Evolutionary conservation across 179 eudicot genomes (phyloP).

Genomic region (Heliamphora pulchella): DNA sequence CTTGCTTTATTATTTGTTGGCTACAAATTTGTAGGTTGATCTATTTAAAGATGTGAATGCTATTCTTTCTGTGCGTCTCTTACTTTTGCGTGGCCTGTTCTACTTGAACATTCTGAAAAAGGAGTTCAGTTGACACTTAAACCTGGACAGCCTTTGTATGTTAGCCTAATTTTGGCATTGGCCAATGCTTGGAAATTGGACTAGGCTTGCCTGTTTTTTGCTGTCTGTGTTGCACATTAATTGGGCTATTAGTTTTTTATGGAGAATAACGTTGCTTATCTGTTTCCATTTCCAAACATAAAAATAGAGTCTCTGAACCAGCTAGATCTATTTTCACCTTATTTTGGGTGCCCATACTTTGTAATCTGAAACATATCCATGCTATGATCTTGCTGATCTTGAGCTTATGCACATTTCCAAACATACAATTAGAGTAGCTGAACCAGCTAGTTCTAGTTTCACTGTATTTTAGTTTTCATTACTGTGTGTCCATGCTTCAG

Average conservation of each 20-base stretch:
- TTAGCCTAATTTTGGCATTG: neutral
- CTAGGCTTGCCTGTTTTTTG: neutral
- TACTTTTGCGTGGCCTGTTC: neutral
- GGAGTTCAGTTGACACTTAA: neutral
- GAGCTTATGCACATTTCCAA: slow-evolving; percentile 1
- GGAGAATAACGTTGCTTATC: neutral
- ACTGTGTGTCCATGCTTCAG: neutral
- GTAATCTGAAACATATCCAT: too few relatives aligned
- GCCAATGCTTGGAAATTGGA: neutral
- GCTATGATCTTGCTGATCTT: neutral
- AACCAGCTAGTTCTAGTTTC: neutral
- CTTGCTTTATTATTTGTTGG: neutral
- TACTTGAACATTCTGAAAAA: neutral
- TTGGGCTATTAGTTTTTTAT: neutral
- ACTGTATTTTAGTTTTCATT: neutral
- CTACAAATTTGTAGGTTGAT: neutral
- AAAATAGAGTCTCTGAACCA: neutral
- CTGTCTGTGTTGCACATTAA: neutral
- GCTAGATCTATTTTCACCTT: neutral
- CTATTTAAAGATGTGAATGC: neutral
- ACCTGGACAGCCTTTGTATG: neutral
- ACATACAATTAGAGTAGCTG: slow-evolving; percentile 1
- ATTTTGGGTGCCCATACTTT: neutral
- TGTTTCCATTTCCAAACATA: neutral
- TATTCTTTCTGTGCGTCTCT: neutral